Evolutionary conservation across 305 asterid genomes (phyloP).

Genomic region (Solanum aculeatissimum): DNA sequence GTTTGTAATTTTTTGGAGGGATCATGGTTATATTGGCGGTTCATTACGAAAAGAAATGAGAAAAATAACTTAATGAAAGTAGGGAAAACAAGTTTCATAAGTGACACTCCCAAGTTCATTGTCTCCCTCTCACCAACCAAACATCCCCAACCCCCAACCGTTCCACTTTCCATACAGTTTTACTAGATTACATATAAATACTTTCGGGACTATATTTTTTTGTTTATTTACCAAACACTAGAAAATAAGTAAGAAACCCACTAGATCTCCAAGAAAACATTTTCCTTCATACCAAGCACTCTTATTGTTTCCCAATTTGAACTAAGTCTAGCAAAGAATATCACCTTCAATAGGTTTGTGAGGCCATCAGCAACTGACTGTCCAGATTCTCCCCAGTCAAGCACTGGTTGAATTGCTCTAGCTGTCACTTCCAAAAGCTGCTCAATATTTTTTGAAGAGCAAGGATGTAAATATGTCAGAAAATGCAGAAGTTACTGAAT

Average conservation of each 20-base stretch:
- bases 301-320: background rate
- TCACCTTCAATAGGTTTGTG: constrained; percentile 69
- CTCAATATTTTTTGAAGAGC: constrained; percentile 2
- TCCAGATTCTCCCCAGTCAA: constrained; percentile 93
- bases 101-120: background rate
- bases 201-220: background rate
- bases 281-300: background rate
- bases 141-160: background rate
- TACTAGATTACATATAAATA: background rate
- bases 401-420: constrained; percentile 75
- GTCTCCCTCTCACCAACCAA: background rate
- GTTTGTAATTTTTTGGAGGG: background rate
- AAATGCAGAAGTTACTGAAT: background rate
- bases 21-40: background rate
- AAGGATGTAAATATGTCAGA: background rate
- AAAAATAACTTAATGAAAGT: background rate
- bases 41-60: background rate
- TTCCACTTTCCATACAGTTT: background rate
- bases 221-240: background rate
- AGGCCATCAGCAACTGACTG: constrained; percentile 83
- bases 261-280: background rate
- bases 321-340: background rate
- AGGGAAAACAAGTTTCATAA: background rate
- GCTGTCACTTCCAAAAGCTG: constrained; percentile 91
- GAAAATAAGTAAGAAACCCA: background rate